A percentile compares a stretch with the other conserved stretches of the same genome.
These are phyloP conservation scores for Russula dissimulans DNA, from an alignment of 768 basidiomycete genomes.

Conservation along the genomic window DNA sequence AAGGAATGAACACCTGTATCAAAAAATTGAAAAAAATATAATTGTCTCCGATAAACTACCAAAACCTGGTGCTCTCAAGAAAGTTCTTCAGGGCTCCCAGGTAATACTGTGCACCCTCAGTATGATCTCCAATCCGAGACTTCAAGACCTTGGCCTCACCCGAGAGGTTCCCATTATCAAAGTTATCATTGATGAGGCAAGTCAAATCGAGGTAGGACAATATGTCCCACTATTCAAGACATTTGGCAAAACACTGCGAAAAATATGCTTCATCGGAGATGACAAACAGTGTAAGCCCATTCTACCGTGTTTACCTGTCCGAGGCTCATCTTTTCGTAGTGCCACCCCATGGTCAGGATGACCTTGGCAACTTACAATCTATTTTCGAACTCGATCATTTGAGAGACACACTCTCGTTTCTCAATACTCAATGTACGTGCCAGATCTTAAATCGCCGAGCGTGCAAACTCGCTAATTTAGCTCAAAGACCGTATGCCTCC, in stretches of 20 bases:
- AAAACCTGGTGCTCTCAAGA: conserved; percentile 22
- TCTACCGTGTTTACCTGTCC: background rate
- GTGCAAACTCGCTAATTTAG: conserved; percentile 6
- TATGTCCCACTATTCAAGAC: conserved; percentile 26
- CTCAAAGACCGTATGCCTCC: conserved; percentile 75
- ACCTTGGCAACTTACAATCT: conserved; percentile 53
- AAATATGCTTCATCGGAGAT: conserved; percentile 36
- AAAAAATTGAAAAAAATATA: conserved; percentile 36
- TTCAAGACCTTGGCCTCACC: conserved; percentile 21
- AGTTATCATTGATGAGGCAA: conserved; percentile 31
- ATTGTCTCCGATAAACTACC: conserved; percentile 40
- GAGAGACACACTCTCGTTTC: conserved; percentile 37
- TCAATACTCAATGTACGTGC: conserved; percentile 66
- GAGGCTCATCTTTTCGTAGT: conserved; percentile 36
- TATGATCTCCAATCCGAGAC: conserved; percentile 49
- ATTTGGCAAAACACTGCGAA: conserved; percentile 25
- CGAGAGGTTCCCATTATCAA: conserved; percentile 24
- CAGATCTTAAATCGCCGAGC: background rate
- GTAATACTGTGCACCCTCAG: conserved; percentile 69
- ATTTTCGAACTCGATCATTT: conserved; percentile 73
- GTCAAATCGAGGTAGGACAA: conserved; percentile 24
- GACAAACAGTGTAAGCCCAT: conserved; percentile 32
- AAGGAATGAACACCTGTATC: conserved; percentile 83
- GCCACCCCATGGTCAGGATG: conserved; percentile 71
- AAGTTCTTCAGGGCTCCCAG: conserved; percentile 31